Evolutionary conservation across 805 yeast genomes (phyloP), one percentile per base, ranked within the genome.

Genomic region (Clavispora asparagi): DNA sequence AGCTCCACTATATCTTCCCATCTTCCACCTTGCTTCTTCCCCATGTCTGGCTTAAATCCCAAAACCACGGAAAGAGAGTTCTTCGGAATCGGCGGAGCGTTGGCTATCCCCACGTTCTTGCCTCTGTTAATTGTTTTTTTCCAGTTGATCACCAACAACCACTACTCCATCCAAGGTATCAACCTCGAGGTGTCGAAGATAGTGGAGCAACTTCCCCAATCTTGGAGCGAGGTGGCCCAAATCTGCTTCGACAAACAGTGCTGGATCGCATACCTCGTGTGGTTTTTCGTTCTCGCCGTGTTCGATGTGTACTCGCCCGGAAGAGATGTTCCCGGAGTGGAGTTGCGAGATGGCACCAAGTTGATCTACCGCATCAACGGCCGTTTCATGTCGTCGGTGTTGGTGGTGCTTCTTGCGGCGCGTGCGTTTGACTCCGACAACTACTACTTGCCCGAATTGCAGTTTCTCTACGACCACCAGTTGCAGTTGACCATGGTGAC

Each of bases 281-380:
- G 98, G 98, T 85, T 89, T 57, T 71, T 73, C 46, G 74, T 73
- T 0, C 71, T 94, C 43, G 83, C 81, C 5, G 48, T 77, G 0
- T 67, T 88, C 38, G 97, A 88, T 62, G 56, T 83, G 4, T 67
- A 87, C 30, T 91, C 92, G 11, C 76, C 75, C 8, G 95, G 92
- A 0, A 75, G 69, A 47, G 64, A 60, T 23, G 66, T 80, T 55
- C 61, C 77, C 29, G 99, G 99, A 25, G 80, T 83, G 10, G 65
- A 62, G 46, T 68, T 92, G 47, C 76, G 97, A 58, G 96, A 90
- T 62, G 94, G 94, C 2, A 74, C 87, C 1, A 64, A 65, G 41
- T 73, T 92, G 50, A 60, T 63, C 16, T 92, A 92, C 68, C 83
- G 85, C 59, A 86, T 94, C 68, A 92, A 94, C 61, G 98, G 98